Conservation (phyloP, 2,329 filamentous ascomycete species). For the Diaporthe velutina region DNA sequence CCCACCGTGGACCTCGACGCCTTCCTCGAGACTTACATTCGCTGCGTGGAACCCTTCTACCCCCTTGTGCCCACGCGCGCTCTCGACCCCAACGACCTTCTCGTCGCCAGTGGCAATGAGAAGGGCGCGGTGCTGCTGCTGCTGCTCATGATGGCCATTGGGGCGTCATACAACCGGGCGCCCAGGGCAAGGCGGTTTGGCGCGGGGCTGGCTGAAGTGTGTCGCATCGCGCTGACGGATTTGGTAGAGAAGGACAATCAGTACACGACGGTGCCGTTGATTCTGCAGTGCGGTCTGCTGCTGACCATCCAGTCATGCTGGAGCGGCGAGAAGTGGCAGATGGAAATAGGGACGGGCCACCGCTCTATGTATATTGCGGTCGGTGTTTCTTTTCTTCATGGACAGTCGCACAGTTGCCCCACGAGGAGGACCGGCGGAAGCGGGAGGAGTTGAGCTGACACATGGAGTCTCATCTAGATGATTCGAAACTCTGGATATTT, state of each 20-base stretch:
- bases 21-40: neutral
- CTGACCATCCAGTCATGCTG: slow-evolving; percentile 1
- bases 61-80: neutral
- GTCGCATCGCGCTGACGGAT: slow-evolving; percentile 1
- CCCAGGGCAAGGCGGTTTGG: neutral
- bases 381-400: neutral
- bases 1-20: neutral
- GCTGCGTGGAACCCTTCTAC: neutral
- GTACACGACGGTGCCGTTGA: neutral
- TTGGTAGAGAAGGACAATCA: slow-evolving; percentile 5
- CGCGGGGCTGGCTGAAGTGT: neutral
- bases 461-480: neutral
- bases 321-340: neutral
- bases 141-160: slow-evolving; percentile 7
- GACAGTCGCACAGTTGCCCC: too few relatives aligned
- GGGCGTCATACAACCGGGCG: neutral
- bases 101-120: neutral
- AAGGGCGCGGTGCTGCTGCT: neutral
- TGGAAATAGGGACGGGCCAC: neutral
- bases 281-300: neutral
- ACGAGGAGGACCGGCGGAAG: too few relatives aligned
- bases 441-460: neutral
- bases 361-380: slow-evolving; percentile 1
- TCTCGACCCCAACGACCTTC: neutral
- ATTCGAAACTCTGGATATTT: neutral